Conservation (phyloP, 2,329 filamentous ascomycete species). For the Xylaria sp. region DNA sequence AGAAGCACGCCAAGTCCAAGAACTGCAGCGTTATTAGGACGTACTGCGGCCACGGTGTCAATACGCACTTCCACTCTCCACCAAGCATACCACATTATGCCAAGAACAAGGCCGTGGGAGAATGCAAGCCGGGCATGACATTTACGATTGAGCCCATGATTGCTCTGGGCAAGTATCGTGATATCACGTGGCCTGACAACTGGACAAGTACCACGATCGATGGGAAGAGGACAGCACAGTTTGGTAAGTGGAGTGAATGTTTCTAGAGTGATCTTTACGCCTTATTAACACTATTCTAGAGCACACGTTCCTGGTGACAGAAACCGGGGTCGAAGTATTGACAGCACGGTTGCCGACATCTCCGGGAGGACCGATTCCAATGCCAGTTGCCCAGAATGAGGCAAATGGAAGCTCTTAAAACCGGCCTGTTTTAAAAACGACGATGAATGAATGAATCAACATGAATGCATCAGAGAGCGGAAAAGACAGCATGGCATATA, state of each 20-base stretch:
- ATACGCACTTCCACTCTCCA: slow-evolving; percentile 90
- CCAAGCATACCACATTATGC: slow-evolving; percentile 97
- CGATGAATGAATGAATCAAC: slow-evolving; percentile 13
- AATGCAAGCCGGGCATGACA: slow-evolving; percentile 95
- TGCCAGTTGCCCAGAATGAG: slow-evolving; percentile 52
- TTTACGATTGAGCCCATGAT: slow-evolving; percentile 99
- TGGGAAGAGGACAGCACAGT: slow-evolving; percentile 90
- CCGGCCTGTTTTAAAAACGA: slow-evolving; percentile 10
- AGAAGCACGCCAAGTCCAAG: slow-evolving; percentile 88
- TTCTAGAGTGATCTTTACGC: background rate
- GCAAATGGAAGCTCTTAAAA: slow-evolving; percentile 34
- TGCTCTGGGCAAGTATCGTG: slow-evolving; percentile 86
- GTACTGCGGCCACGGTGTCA: slow-evolving; percentile 96
- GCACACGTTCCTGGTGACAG: slow-evolving; percentile 85
- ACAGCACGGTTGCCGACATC: slow-evolving; percentile 78
- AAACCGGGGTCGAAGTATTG: slow-evolving; percentile 83
- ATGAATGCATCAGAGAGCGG: slow-evolving; percentile 9
- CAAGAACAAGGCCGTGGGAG: slow-evolving; percentile 96
- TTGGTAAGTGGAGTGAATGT: slow-evolving; percentile 67
- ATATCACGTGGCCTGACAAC: slow-evolving; percentile 98
- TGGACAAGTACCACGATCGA: slow-evolving; percentile 97
- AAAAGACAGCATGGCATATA: background rate
- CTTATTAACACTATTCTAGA: slow-evolving; percentile 58
- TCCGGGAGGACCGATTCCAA: slow-evolving; percentile 77
- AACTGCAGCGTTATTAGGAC: slow-evolving; percentile 93